These are phyloP conservation scores for Collybiopsis luxurians DNA, from an alignment of 768 basidiomycete species.

Conservation along the genomic window DNA sequence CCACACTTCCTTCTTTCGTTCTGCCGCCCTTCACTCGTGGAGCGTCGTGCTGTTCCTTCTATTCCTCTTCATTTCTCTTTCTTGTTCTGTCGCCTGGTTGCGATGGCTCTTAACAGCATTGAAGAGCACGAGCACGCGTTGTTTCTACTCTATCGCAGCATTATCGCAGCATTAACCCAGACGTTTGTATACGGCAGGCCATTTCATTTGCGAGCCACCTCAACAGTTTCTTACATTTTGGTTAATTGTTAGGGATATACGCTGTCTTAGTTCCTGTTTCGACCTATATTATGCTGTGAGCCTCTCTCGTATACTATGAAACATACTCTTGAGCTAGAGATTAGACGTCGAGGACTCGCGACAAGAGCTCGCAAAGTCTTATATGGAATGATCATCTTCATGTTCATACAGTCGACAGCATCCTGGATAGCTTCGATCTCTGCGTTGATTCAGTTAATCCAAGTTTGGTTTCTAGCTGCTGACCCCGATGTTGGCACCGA, in stretches of 20 bases:
- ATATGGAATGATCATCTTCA: slow-evolving; percentile 2
- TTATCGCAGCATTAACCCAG: neutral
- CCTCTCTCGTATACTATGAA: neutral
- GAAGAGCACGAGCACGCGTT: slow-evolving; percentile 3
- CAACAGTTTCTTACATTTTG: neutral
- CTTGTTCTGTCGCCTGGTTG: too few species aligned
- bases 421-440: slow-evolving; percentile 1
- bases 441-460: too few species aligned
- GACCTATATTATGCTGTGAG: slow-evolving; percentile 2
- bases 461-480: neutral
- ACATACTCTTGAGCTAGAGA: neutral
- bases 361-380: neutral
- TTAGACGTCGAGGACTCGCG: neutral
- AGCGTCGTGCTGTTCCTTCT: too few species aligned
- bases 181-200: slow-evolving; percentile 1
- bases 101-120: neutral
- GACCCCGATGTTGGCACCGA: neutral
- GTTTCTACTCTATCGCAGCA: slow-evolving; percentile 1
- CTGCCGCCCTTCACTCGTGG: too few species aligned
- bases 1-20: too few species aligned
- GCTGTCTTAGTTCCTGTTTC: neutral
- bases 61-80: too few species aligned
- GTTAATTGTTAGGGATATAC: slow-evolving; percentile 1
- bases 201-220: too few species aligned
- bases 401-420: neutral